These are phyloP conservation scores for Starmera pachycereana DNA, from an alignment of 805 yeast species.

Conservation along the genomic window DNA sequence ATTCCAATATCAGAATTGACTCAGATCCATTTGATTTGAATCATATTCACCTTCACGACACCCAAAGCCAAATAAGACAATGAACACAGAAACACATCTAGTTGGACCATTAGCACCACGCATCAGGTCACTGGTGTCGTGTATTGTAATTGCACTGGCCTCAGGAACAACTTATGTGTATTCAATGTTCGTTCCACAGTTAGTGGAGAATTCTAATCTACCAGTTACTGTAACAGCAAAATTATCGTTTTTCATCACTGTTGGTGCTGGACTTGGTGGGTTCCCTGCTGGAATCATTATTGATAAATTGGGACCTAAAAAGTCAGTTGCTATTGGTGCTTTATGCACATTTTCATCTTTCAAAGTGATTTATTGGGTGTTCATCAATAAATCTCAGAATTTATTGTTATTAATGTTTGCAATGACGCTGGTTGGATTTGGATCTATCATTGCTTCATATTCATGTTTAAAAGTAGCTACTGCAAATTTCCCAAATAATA, in stretches of 20 bases:
- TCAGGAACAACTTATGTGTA: conserved; percentile 70
- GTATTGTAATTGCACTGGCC: conserved; percentile 45
- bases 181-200: conserved; percentile 69
- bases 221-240: conserved; percentile 54
- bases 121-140: conserved; percentile 10
- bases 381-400: conserved; percentile 27
- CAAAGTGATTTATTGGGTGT: conserved; percentile 37
- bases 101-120: conserved; percentile 6
- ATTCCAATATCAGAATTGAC: no score
- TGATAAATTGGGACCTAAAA: conserved; percentile 47
- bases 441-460: conserved; percentile 50
- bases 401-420: conserved; percentile 36
- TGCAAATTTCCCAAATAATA: conserved; percentile 57
- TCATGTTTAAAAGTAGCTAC: conserved; percentile 38
- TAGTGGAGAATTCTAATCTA: conserved; percentile 44
- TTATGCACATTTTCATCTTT: conserved; percentile 45
- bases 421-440: conserved; percentile 48
- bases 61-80: no score
- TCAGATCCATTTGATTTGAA: no score
- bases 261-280: conserved; percentile 65
- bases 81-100: no score
- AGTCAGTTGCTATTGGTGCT: conserved; percentile 46
- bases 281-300: conserved; percentile 61
- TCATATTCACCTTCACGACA: no score
- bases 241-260: conserved; percentile 47